A percentile compares a stretch with the other conserved stretches of the same genome.
These are phyloP conservation scores for Nematodospora valgi DNA, from an alignment of 805 yeast genomes.

Conservation along the genomic window DNA sequence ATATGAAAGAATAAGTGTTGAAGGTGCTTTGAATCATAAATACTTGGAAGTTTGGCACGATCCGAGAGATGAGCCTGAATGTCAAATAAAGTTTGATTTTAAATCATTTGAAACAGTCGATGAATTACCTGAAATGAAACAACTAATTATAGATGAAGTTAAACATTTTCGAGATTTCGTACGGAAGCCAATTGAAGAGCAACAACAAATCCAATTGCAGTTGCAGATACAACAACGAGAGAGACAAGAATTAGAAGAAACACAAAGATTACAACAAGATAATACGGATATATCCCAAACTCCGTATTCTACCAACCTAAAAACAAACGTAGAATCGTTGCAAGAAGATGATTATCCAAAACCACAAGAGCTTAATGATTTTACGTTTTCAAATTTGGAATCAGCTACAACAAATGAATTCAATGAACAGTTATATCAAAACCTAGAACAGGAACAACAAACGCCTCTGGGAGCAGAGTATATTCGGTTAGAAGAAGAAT, in stretches of 20 bases:
- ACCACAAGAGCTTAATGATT: slow-evolving; percentile 43
- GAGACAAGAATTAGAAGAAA: slow-evolving; percentile 20
- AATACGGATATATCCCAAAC: slow-evolving; percentile 7
- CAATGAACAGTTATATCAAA: slow-evolving; percentile 6
- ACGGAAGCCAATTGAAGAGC: slow-evolving; percentile 65
- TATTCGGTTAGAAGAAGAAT: slow-evolving; percentile 40
- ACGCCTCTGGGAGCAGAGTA: slow-evolving; percentile 21
- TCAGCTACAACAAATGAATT: background rate
- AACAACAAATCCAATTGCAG: slow-evolving; percentile 39
- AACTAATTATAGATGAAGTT: slow-evolving; percentile 80
- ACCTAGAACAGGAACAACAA: slow-evolving; percentile 8
- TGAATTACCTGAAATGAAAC: slow-evolving; percentile 70
- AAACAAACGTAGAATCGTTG: slow-evolving; percentile 13
- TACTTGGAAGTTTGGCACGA: slow-evolving; percentile 93
- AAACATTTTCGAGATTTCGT: slow-evolving; percentile 74
- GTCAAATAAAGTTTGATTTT: slow-evolving; percentile 80
- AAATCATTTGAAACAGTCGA: slow-evolving; percentile 76
- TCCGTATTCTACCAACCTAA: slow-evolving; percentile 7
- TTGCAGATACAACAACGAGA: slow-evolving; percentile 28
- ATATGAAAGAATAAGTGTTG: slow-evolving; percentile 80
- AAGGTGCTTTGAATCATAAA: slow-evolving; percentile 87
- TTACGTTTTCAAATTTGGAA: slow-evolving; percentile 18
- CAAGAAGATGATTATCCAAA: slow-evolving; percentile 23
- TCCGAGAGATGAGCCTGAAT: slow-evolving; percentile 85
- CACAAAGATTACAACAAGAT: slow-evolving; percentile 16